Evolutionary conservation across 371 early-diverging fungal genomes (phyloP).

Genomic region (Actinomucor elegans): DNA sequence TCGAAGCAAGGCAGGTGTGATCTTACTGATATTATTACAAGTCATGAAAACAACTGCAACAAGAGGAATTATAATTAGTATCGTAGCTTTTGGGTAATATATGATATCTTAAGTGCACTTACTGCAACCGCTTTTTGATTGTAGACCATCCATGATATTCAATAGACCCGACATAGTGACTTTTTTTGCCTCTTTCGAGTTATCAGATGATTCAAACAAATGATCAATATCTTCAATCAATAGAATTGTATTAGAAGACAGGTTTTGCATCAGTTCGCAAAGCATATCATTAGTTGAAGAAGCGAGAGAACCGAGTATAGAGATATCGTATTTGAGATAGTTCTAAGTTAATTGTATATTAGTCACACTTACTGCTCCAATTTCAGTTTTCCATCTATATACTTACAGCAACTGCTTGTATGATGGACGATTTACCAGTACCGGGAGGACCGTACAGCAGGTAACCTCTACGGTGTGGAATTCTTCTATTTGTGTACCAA

Average conservation of each 20-base stretch:
- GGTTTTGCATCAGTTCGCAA: constrained; percentile 74
- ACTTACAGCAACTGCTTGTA: constrained; percentile 84
- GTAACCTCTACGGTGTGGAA: constrained; percentile 90
- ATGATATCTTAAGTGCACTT: no score
- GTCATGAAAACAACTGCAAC: constrained; percentile 84
- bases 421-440: constrained; percentile 97
- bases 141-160: constrained; percentile 84
- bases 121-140: constrained; percentile 54
- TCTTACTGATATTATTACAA: constrained; percentile 87
- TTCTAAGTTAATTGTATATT: no score
- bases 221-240: constrained; percentile 96
- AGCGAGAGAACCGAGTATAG: constrained; percentile 82
- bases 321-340: constrained; percentile 85
- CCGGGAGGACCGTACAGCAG: constrained; percentile 99
- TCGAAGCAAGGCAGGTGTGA: constrained; percentile 93
- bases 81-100: no score
- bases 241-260: constrained; percentile 82
- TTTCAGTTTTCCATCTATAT: no score
- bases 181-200: constrained; percentile 26
- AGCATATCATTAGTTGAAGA: constrained; percentile 83
- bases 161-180: constrained; percentile 48
- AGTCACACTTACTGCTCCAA: no score
- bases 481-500: constrained; percentile 90
- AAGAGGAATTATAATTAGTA: no score
- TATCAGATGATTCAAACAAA: constrained; percentile 30